These are phyloP conservation scores for Acarospora socialis DNA, from an alignment of 2,329 filamentous ascomycete genomes.

Conservation along the genomic window DNA sequence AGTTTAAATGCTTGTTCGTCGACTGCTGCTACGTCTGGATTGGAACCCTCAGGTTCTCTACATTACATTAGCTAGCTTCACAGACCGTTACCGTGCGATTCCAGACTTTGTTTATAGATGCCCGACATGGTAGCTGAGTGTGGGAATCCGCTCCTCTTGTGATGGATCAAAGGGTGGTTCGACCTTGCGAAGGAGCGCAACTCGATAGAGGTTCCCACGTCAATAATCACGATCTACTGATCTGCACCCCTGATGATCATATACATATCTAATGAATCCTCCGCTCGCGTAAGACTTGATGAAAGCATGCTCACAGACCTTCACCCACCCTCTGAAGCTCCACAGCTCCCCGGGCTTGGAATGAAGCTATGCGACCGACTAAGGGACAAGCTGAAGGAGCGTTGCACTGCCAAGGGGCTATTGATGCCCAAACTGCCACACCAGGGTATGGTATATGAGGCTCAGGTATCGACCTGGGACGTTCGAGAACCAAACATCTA, in stretches of 20 bases:
- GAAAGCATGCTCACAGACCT: conserved; percentile 56
- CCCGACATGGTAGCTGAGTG: conserved; percentile 23
- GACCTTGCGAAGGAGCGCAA: conserved; percentile 55
- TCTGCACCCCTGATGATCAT: too few relatives aligned
- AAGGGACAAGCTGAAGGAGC: conserved; percentile 38
- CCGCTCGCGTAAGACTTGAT: conserved; percentile 68
- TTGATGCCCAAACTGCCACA: conserved; percentile 49
- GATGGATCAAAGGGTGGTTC: conserved; percentile 66
- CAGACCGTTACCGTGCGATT: too few relatives aligned
- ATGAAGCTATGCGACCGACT: conserved; percentile 56
- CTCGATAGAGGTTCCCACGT: conserved; percentile 49
- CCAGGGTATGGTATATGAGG: conserved; percentile 21
- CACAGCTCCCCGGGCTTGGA: conserved; percentile 60
- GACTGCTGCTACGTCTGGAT: too few relatives aligned
- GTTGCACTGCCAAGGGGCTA: conserved; percentile 53
- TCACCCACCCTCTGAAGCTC: conserved; percentile 60
- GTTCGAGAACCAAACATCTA: too few relatives aligned
- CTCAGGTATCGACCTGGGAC: too few relatives aligned
- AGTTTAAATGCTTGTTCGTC: too few relatives aligned
- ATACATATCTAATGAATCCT: too few relatives aligned
- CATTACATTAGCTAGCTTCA: too few relatives aligned
- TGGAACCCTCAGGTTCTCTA: too few relatives aligned
- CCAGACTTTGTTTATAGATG: too few relatives aligned
- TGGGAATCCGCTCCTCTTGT: conserved; percentile 56
- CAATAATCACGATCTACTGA: conserved; percentile 10